Evolutionary conservation across 345 rosid genomes (phyloP), one percentile per base, ranked within the genome.

Genomic region (Citrus maxima): DNA sequence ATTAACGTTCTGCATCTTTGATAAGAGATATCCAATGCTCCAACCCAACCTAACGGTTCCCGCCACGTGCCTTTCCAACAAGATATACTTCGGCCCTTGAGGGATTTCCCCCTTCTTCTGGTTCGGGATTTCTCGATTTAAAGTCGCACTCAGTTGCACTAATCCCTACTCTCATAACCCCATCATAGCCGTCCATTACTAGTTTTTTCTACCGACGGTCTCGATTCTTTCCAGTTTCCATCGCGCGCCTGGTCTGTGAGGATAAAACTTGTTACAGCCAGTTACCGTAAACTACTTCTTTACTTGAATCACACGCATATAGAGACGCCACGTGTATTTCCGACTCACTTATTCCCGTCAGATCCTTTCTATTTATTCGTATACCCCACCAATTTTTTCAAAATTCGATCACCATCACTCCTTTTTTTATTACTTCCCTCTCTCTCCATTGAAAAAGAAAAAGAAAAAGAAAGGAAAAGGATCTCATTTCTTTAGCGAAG

Each of bases 351-450:
- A 21, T 54, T 22, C 38, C 85, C 89, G 87, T 86, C 63, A 0
- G 87, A 84, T 86, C 55, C 46, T 70, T 58, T 37, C 77, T 74
- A 78, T 75, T 74, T 62, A 59, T 65, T 42, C 51, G 27, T 21
- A 13, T 67, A 55, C 77, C 81, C 84, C 79, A 73, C 72, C 27
- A 51, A 24, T 55, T 76, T n/a, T 25, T 62, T 66, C 5, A 59
- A 78, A 78, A 59, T 74, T 80, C 78, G 56, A 80, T 83, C 85
- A 70, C 72, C 55, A 42, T 75, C 86, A 64, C 86, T 51, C 51
- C 24, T 81, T 74, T 13, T 79, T 70, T 30, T 73, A 42, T 63
- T 60, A 65, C 74, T 67, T 71, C 62, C 30, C 75, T 42, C 65
- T 19, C 37, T 25, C n/a, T 21, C 54, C 10, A 38, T 54, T 18